Base-by-base conservation (phyloP, 116 monocot species). In the Thalassia testudinum region DNA sequence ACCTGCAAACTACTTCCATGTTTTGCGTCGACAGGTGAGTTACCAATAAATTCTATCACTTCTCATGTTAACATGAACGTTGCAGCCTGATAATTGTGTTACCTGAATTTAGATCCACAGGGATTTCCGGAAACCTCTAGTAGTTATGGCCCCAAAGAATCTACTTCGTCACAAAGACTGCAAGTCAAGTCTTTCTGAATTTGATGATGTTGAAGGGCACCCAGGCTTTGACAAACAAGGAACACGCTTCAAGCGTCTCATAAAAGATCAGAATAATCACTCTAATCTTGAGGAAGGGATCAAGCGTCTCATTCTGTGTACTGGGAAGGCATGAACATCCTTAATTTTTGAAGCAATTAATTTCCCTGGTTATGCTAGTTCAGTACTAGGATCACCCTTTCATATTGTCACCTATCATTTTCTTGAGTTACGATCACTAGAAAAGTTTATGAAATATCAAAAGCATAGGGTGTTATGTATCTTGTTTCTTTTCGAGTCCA, bases 1-100 rank as follows among this genome's bases (percentile, higher is more conserved):
- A 23, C 92, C 86, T 18, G 92, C 92, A 53, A 92, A 92, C 48
- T 92, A 92, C 61, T 92, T 92, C 72, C 92, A 92, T 66, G 77
- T 92, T 59, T 59, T 92, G 37, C 68, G 92, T 7, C 82, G 92
- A 0, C 86, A 92, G 86, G 92, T 92, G 43, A 19, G 21, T 45
- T 56, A 43, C 19, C 11, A 24, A 34, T 1, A 26, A 24, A 13
- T 42, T 24, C 30, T 37, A 11, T 16, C 15, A 19, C 37, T 2
- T 53, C 47, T 42, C 18, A 70, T 27, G 42, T 42, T 26, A 23
- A 44, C 29, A 11, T 49, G 34, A 12, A 15, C 28, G 42, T 17
- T 66, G 21, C 59, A 40, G 25, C 10, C 48, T 37, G 34, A 16
- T 24, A 24, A 47, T 14, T 38, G 12, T 27, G 6, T 61, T 29